Evolutionary conservation across 2,329 filamentous ascomycete species (phyloP), one percentile per base, ranked within the genome.

Genomic region (Fusarium mundagurra): DNA sequence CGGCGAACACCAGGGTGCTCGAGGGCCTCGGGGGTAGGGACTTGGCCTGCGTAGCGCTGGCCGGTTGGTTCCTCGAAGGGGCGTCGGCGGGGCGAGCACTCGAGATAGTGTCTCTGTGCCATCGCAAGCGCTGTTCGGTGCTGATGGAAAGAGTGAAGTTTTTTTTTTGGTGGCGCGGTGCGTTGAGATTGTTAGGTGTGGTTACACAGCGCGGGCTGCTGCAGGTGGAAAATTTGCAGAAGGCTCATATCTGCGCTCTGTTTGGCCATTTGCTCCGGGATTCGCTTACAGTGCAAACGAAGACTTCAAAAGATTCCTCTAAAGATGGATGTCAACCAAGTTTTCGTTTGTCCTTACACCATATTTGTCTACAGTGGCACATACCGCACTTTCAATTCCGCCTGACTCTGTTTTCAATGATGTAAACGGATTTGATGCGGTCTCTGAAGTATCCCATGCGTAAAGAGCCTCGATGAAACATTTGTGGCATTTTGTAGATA

Each of bases 261-360:
- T 27, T 38, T 27, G n/a, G 24, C 0, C 0, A 8, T 38, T 36
- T 38, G 9, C 13, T 53, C 33, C 13, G n/a, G 6, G 0, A 8
- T 14, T 14, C 11, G 8, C 16, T 24, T 34, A 16, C 22, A 24
- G n/a, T 51, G 8, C 8, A 11, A 6, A 34, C 4, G 0, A 1
- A 51, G 4, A 24, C 12, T 10, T 10, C 31, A 34, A 13, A 8
- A 2, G 9, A 7, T 17, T 24, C 1, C 11, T 51, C 17, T 3
- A 2, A 10, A 34, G 5, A 34, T 20, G 1, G 14, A 31, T 48
- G 12, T 3, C 27, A 17, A 4, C 45, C 27, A 31, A 17, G 27
- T 8, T 48, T 3, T 10, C n/a, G 45, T 17, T 31, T 22, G 18
- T 3, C 4, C 13, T 31, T 4, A 10, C 27, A 10, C 24, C 8